Percentiles rank a stretch among this genome's conserved stretches.
These are phyloP conservation scores for Pleurotus salmoneostramineus DNA, from an alignment of 768 basidiomycete genomes.

Conservation along the genomic window DNA sequence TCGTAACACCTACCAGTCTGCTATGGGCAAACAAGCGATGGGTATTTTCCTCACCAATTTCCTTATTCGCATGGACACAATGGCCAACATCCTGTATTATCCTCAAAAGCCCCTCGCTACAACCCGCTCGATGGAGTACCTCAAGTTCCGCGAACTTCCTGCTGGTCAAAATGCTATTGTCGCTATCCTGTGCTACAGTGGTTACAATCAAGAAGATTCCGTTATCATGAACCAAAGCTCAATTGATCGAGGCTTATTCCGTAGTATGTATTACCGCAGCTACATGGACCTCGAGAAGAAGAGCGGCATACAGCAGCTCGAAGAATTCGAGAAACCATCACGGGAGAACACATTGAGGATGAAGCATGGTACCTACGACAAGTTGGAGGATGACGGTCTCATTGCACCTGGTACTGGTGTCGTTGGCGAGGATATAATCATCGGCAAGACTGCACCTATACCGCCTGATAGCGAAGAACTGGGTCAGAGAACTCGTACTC, in stretches of 20 bases:
- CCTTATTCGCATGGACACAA: conserved; percentile 98
- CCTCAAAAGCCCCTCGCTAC: conserved; percentile 99
- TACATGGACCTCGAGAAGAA: conserved; percentile 99
- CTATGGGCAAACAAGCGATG: conserved; percentile 99
- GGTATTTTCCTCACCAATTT: conserved; percentile 98
- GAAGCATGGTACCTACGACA: conserved; percentile 99
- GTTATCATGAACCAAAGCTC: conserved; percentile 99
- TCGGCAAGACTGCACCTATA: conserved; percentile 97
- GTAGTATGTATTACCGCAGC: conserved; percentile 97
- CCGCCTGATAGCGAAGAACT: conserved; percentile 96
- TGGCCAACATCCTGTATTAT: conserved; percentile 99
- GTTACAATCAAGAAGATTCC: conserved; percentile 99
- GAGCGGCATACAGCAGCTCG: conserved; percentile 84
- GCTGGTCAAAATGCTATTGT: conserved; percentile 99
- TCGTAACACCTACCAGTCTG: conserved; percentile 99
- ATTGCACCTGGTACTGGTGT: conserved; percentile 96
- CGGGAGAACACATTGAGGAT: conserved; percentile 90
- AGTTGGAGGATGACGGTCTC: conserved; percentile 93
- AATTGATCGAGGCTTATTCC: conserved; percentile 96
- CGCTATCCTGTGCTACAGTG: conserved; percentile 97
- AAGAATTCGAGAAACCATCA: conserved; percentile 96
- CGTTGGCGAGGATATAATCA: conserved; percentile 96
- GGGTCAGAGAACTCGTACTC: conserved; percentile 90
- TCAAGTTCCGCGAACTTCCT: conserved; percentile 97
- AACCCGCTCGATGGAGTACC: conserved; percentile 98